Evolutionary conservation across 345 rosid species (phyloP).

Genomic region (Eucalyptus tenuipes): DNA sequence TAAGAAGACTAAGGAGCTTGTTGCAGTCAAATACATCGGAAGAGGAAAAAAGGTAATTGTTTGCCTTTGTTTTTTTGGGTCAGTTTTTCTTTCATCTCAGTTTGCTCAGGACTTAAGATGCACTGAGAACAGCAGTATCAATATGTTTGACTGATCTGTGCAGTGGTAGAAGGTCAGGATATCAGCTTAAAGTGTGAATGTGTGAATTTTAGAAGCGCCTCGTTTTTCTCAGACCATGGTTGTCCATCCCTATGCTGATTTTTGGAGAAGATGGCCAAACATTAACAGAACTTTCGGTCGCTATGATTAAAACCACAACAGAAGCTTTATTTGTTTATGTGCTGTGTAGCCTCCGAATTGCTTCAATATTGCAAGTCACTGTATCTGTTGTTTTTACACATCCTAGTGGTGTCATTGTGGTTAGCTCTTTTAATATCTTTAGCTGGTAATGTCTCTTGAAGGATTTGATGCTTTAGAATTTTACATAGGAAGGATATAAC

Average conservation of each 20-base stretch:
- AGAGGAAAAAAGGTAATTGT: conserved; percentile 73
- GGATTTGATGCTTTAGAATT: not conserved
- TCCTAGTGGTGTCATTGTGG: not conserved
- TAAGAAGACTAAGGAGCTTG: conserved; percentile 71
- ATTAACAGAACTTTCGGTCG: not conserved
- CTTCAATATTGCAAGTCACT: not conserved
- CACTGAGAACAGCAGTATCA: not conserved
- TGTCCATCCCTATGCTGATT: not conserved
- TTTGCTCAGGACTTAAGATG: not conserved
- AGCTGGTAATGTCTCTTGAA: not conserved
- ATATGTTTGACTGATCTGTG: not conserved
- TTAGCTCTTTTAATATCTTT: not conserved
- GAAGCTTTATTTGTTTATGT: not conserved
- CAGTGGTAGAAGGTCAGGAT: not conserved
- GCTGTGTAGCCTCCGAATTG: not conserved
- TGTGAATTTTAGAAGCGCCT: not conserved
- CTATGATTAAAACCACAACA: not conserved
- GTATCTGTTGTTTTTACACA: not conserved
- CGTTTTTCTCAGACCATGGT: not conserved
- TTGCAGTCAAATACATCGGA: conserved; percentile 89
- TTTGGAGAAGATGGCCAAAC: not conserved
- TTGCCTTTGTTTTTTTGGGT: not conserved
- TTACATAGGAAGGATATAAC: not conserved
- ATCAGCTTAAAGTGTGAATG: not conserved
- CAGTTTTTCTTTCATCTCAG: not conserved